phyloP scores from a whole-genome alignment of 208 protist genomes.

The Wallacemonas collosoma region DNA sequence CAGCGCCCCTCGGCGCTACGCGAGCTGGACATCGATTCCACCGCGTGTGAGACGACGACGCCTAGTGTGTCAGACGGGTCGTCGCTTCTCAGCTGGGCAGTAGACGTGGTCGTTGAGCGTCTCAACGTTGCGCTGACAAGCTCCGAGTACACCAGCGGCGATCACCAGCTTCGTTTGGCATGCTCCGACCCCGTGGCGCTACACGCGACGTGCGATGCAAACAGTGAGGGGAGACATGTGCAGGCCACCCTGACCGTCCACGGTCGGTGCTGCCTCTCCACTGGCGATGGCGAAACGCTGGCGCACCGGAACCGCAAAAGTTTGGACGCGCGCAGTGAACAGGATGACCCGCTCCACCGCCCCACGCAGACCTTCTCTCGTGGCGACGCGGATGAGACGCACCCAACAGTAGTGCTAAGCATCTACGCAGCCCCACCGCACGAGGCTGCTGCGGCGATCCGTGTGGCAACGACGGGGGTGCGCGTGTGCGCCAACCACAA shows the following conservation, averaged over 20 bases:
- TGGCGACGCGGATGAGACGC: too few species aligned
- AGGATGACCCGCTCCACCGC: too few species aligned
- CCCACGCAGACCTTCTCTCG: too few species aligned
- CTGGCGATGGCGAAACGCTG: constrained; percentile 2
- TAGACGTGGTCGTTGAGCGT: not conserved
- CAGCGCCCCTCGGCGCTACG: too few species aligned
- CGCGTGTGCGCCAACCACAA: constrained; percentile 7
- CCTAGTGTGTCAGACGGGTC: not conserved
- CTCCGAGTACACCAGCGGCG: constrained; percentile 13
- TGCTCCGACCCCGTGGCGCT: not conserved
- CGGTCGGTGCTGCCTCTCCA: not conserved
- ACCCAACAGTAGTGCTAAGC: too few species aligned
- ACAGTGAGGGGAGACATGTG: not conserved
- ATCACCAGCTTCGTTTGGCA: not conserved
- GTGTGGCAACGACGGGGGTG: not conserved
- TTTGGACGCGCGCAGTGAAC: too few species aligned
- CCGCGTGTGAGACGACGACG: not conserved
- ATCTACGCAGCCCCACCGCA: not conserved
- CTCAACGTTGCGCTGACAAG: constrained; percentile 1
- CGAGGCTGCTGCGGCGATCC: not conserved
- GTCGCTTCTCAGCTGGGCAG: not conserved
- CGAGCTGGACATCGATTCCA: too few species aligned
- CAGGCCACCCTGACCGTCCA: not conserved
- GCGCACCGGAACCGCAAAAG: not conserved
- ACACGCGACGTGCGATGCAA: too few species aligned